Percentiles rank a stretch among this genome's conserved stretches.
These are phyloP conservation scores for Phyllosticta paracitricarpa DNA, from an alignment of 2,329 filamentous ascomycete species.

Conservation along the genomic window DNA sequence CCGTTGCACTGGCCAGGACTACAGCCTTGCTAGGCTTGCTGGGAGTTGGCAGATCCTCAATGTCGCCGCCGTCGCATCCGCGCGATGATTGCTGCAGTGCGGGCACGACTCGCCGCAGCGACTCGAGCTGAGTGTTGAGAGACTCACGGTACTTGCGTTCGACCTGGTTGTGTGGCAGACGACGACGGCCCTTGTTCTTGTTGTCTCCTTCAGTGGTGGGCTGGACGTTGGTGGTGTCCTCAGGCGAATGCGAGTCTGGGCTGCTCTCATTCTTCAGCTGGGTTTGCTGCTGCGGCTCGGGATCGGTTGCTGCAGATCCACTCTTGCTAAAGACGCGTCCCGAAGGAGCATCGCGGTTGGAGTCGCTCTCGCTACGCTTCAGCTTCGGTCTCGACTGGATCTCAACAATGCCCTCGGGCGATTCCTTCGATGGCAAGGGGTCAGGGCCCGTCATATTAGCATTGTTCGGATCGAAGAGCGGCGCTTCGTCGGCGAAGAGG, in stretches of 20 bases:
- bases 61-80: conserved; percentile 25
- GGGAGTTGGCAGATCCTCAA: conserved; percentile 33
- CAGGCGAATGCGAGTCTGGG: conserved; percentile 17
- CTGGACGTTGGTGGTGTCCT: conserved; percentile 17
- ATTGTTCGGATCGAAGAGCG: conserved; percentile 15
- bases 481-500: conserved; percentile 22
- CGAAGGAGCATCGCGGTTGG: conserved; percentile 13
- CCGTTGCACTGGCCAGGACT: conserved; percentile 35
- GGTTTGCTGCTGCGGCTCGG: conserved; percentile 11
- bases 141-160: conserved; percentile 39
- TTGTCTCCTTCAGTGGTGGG: conserved; percentile 14
- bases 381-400: conserved; percentile 23
- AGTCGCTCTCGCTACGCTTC: conserved; percentile 26
- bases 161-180: conserved; percentile 36
- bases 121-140: conserved; percentile 36
- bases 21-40: conserved; percentile 37
- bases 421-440: conserved; percentile 23
- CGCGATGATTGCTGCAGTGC: conserved; percentile 28
- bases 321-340: conserved; percentile 20
- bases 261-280: conserved; percentile 24
- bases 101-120: conserved; percentile 29
- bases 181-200: conserved; percentile 25
- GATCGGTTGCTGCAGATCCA: conserved; percentile 3
- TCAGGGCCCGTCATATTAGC: conserved; percentile 21
- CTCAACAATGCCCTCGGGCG: conserved; percentile 22